phyloP scores from a whole-genome alignment of 129 eudicot species.

The Ambrosia artemisiifolia region DNA sequence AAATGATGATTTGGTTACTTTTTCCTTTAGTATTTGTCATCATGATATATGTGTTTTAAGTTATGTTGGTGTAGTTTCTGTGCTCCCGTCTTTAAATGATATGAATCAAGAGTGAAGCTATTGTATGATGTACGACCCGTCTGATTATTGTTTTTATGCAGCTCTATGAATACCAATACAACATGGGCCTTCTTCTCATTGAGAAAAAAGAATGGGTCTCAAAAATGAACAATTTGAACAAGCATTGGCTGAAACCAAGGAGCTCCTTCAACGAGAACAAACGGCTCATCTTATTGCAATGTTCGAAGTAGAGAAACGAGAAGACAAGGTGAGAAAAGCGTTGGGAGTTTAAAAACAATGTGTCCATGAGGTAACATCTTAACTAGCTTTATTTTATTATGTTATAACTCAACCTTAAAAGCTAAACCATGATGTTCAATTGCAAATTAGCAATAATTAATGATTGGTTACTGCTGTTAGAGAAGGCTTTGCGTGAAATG shows the following conservation, averaged over 20 bases:
- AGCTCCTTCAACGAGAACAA: slow-evolving; percentile 71
- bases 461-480: slow-evolving; percentile 62
- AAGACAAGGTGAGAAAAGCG: slow-evolving; percentile 86
- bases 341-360: slow-evolving; percentile 92
- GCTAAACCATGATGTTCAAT: no score
- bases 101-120: no score
- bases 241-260: slow-evolving; percentile 51
- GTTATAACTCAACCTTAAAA: background rate
- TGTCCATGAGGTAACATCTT: slow-evolving; percentile 64
- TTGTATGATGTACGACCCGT: background rate
- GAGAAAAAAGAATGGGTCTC: slow-evolving; percentile 86
- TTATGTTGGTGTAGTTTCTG: no score
- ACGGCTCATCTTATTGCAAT: slow-evolving; percentile 65
- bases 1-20: background rate
- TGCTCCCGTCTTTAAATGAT: no score
- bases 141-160: slow-evolving; percentile 38
- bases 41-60: background rate
- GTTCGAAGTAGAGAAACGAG: slow-evolving; percentile 83
- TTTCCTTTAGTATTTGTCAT: background rate
- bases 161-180: slow-evolving; percentile 96
- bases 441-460: background rate
- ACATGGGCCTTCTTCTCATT: slow-evolving; percentile 93
- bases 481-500: slow-evolving; percentile 87
- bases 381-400: background rate
- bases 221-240: slow-evolving; percentile 63